Evolutionary conservation across 257 asterid genomes (phyloP).

Genomic region (Apocynum venetum): DNA sequence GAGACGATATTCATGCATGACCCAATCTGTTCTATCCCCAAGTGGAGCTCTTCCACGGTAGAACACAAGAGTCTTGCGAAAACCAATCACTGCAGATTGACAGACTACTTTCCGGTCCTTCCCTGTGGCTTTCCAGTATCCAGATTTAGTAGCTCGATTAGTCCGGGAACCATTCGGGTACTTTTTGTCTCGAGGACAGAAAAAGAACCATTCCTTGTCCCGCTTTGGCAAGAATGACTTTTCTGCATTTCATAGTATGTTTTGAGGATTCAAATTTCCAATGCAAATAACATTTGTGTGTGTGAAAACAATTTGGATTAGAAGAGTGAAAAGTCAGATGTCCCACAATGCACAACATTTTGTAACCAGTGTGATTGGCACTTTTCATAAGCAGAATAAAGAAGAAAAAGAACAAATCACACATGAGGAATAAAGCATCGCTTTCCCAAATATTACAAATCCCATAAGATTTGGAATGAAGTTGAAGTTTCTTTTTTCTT

Average conservation of each 20-base stretch:
- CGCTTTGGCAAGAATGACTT: constrained; percentile 50
- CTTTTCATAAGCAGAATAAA: constrained; percentile 13
- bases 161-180: constrained; percentile 52
- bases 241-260: constrained; percentile 29
- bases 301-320: neutral
- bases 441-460: constrained; percentile 5
- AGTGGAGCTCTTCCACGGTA: constrained; percentile 50
- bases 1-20: constrained; percentile 52
- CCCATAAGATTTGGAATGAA: constrained; percentile 3
- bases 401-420: constrained; percentile 14
- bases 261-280: neutral
- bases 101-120: constrained; percentile 43
- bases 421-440: constrained; percentile 22
- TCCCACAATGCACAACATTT: constrained; percentile 21
- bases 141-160: constrained; percentile 47
- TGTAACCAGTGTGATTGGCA: constrained; percentile 4
- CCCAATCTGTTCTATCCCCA: constrained; percentile 50
- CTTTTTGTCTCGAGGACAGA: constrained; percentile 47
- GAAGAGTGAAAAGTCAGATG: constrained; percentile 18
- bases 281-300: constrained; percentile 2
- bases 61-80: constrained; percentile 46
- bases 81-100: constrained; percentile 32
- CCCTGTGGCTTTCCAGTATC: constrained; percentile 60
- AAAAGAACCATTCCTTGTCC: constrained; percentile 57
- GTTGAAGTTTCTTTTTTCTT: neutral